Conservation (phyloP, 2,329 filamentous ascomycete genomes). For the Diplodia sapinea region DNA sequence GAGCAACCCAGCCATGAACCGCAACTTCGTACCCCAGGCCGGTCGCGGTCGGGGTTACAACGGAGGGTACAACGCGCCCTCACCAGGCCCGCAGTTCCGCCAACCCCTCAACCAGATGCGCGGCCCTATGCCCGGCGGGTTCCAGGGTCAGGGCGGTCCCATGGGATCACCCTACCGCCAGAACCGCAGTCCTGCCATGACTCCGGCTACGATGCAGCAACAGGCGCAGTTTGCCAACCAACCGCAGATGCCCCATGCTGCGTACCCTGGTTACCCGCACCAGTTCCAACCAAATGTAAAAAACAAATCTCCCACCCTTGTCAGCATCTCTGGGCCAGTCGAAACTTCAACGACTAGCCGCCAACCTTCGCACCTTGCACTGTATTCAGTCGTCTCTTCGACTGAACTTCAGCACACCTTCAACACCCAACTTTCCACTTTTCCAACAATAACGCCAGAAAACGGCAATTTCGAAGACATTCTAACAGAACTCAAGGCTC, state of each 20-base stretch:
- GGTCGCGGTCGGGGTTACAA: constrained; percentile 62
- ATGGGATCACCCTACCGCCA: constrained; percentile 63
- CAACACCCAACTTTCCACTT: constrained; percentile 41
- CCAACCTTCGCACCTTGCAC: constrained; percentile 34
- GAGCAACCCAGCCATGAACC: constrained; percentile 59
- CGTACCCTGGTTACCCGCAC: constrained; percentile 59
- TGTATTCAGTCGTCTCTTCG: constrained; percentile 15
- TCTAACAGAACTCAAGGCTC: constrained; percentile 70
- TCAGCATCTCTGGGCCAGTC: constrained; percentile 36
- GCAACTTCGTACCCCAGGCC: constrained; percentile 50
- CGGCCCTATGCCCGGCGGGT: constrained; percentile 59
- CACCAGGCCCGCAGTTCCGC: constrained; percentile 61
- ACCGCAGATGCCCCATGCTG: constrained; percentile 66
- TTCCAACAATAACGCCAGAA: constrained; percentile 70
- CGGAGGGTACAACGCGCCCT: constrained; percentile 48
- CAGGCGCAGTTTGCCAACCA: constrained; percentile 56
- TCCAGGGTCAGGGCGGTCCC: constrained; percentile 53
- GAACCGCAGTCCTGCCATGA: constrained; percentile 62
- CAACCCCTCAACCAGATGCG: constrained; percentile 58
- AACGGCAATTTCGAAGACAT: constrained; percentile 73
- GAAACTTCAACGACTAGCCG: constrained; percentile 27
- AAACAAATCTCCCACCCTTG: constrained; percentile 54
- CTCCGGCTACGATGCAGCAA: constrained; percentile 70
- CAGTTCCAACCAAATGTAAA: constrained; percentile 66
- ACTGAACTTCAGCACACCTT: constrained; percentile 30